A percentile compares a stretch with the other conserved stretches of the same genome.
phyloP scores from a whole-genome alignment of 2,329 filamentous ascomycete genomes.

The Scedosporium aurantiacum region DNA sequence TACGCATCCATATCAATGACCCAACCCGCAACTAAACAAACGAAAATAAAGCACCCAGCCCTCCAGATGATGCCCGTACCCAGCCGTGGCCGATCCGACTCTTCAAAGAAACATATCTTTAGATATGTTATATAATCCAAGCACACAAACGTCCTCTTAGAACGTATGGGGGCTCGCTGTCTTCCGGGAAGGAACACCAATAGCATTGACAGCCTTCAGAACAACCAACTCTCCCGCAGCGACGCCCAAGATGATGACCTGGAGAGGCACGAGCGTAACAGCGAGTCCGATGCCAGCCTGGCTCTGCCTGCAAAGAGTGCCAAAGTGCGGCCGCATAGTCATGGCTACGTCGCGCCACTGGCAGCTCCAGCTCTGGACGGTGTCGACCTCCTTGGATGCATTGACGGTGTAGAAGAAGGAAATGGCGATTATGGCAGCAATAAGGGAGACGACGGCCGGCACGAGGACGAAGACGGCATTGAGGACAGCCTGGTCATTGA shows the following conservation, averaged over 20 bases:
- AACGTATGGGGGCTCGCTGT: background rate
- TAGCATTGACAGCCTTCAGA: background rate
- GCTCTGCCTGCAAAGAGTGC: conserved; percentile 44
- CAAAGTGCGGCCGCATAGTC: conserved; percentile 41
- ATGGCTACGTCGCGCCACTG: conserved; percentile 46
- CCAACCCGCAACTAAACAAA: too few species aligned
- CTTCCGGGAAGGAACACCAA: background rate
- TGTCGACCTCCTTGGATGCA: conserved; percentile 36
- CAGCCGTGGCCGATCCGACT: background rate
- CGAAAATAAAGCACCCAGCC: too few species aligned
- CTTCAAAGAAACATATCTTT: background rate
- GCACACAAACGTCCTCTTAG: background rate
- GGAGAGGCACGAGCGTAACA: conserved; percentile 45
- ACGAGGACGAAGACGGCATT: conserved; percentile 10
- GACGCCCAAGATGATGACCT: conserved; percentile 35
- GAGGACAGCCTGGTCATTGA: background rate
- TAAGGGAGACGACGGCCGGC: conserved; percentile 19
- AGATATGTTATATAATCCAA: background rate
- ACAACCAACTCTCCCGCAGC: conserved; percentile 24
- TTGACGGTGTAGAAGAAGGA: conserved; percentile 48
- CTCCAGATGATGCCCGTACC: too few species aligned
- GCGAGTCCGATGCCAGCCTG: conserved; percentile 41
- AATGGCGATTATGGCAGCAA: conserved; percentile 38
- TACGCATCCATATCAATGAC: too few species aligned
- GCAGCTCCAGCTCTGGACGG: conserved; percentile 52